A percentile compares a stretch with the other conserved stretches of the same genome.
Evolutionary conservation across 257 asterid genomes (phyloP).

Genomic region (Salvia hispanica): DNA sequence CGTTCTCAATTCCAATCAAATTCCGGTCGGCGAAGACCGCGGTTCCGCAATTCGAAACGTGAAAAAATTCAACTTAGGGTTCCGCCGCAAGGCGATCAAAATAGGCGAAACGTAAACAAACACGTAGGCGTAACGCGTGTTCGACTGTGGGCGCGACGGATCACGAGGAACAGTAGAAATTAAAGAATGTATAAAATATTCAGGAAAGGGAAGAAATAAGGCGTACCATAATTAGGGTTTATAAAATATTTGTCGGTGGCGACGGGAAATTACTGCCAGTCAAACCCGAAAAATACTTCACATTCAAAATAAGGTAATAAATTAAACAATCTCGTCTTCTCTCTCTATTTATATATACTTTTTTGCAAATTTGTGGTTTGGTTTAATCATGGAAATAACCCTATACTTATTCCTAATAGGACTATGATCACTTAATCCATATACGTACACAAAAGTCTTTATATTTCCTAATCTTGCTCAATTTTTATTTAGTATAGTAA

Average conservation of each 20-base stretch:
- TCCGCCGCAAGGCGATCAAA: conserved; percentile 23
- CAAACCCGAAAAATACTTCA: conserved; percentile 10
- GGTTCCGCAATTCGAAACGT: neutral
- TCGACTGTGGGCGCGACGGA: neutral
- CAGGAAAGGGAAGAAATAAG: neutral
- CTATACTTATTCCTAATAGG: too few species aligned
- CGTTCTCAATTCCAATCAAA: neutral
- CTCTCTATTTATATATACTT: neutral
- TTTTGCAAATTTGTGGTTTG: neutral
- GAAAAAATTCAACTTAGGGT: conserved; percentile 27
- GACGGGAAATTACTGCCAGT: conserved; percentile 26
- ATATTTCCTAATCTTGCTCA: too few species aligned
- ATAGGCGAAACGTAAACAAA: neutral
- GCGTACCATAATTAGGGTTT: conserved; percentile 36
- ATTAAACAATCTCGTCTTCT: neutral
- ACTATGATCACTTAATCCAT: too few species aligned
- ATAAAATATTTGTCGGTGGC: conserved; percentile 21
- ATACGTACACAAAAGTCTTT: too few species aligned
- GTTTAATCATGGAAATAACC: neutral
- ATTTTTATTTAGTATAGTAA: too few species aligned
- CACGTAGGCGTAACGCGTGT: neutral
- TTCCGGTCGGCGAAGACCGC: neutral
- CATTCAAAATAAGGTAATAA: conserved; percentile 9
- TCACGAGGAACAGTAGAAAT: conserved; percentile 20
- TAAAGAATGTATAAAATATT: neutral